phyloP scores from a whole-genome alignment of 495 filamentous ascomycete species.

The Aspergillus funiculosus region DNA sequence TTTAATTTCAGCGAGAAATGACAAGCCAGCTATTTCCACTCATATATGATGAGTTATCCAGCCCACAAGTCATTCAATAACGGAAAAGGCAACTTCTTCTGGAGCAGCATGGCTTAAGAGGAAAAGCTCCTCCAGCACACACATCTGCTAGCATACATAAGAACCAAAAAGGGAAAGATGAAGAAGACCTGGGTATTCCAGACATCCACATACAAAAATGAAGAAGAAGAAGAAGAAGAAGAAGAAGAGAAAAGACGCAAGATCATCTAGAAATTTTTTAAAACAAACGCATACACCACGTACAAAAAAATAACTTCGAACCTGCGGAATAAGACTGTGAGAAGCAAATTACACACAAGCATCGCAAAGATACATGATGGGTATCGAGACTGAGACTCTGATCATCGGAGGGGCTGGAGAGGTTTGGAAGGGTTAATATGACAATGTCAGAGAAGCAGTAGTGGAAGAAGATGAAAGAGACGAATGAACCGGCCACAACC shows the following conservation, averaged over 20 bases:
- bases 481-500: neutral
- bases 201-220: conserved; percentile 8
- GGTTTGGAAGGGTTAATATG: neutral
- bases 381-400: conserved; percentile 25
- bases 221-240: neutral
- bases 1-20: no score
- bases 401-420: conserved; percentile 8
- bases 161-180: neutral
- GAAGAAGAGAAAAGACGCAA: neutral
- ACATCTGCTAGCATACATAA: conserved; percentile 6
- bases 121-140: conserved; percentile 2
- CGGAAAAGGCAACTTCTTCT: no score
- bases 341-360: conserved; percentile 14
- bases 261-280: conserved; percentile 1
- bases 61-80: no score
- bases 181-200: conserved; percentile 8
- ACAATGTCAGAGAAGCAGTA: neutral
- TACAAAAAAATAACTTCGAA: conserved; percentile 23
- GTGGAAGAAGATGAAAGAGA: neutral
- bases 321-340: conserved; percentile 23
- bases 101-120: no score
- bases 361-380: conserved; percentile 20
- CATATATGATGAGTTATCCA: no score
- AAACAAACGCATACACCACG: conserved; percentile 1
- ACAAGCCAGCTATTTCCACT: no score